These are phyloP conservation scores for Cymbidium sinense DNA, from an alignment of 106 monocot genomes.

Conservation along the genomic window DNA sequence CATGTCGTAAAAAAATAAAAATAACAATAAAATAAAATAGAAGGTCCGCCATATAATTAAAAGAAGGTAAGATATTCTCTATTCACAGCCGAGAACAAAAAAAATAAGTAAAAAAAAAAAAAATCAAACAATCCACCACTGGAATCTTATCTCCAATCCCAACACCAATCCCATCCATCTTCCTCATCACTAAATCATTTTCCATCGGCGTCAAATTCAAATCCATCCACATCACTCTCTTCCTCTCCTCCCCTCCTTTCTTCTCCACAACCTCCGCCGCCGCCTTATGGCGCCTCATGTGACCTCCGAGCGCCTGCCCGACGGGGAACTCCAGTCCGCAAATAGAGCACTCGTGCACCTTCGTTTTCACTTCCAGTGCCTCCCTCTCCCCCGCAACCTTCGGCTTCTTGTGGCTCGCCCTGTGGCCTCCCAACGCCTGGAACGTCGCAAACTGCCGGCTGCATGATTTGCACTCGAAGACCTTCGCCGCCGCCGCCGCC, in stretches of 20 bases:
- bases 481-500: background rate
- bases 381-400: background rate
- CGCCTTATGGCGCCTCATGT: conserved; percentile 6
- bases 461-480: conserved; percentile 75
- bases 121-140: background rate
- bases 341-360: conserved; percentile 12
- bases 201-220: conserved; percentile 11
- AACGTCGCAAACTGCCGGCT: conserved; percentile 58
- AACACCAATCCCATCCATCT: background rate
- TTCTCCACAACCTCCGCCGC: background rate
- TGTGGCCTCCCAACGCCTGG: conserved; percentile 69
- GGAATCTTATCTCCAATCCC: conserved; percentile 7
- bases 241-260: no score
- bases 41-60: background rate
- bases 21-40: no score
- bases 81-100: no score
- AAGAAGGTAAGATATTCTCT: background rate
- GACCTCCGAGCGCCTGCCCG: conserved; percentile 21
- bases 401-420: conserved; percentile 55
- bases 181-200: conserved; percentile 10
- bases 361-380: background rate
- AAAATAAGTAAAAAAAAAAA: background rate
- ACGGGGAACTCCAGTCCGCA: conserved; percentile 15
- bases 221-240: conserved; percentile 7
- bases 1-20: background rate